Evolutionary conservation across 2,329 filamentous ascomycete species (phyloP), one percentile per base, ranked within the genome.

Genomic region (Ambrosiella beaveri): DNA sequence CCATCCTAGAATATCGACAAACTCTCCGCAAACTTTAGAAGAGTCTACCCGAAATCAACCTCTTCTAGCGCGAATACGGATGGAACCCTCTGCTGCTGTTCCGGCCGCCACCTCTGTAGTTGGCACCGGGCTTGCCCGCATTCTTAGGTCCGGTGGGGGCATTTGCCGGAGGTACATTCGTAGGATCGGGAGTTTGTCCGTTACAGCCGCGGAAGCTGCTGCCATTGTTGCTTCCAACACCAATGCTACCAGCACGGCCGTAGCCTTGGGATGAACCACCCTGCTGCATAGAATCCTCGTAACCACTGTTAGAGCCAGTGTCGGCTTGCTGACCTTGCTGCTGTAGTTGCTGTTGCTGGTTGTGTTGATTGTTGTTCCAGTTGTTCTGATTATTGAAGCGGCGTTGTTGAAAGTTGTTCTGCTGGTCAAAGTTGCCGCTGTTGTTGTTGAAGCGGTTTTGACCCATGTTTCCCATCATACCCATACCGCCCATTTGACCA

Each of bases 121-220:
- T 95, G 1, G 88, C 88, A 13, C 90, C 89, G 1, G 90, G 88
- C 67, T 85, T 86, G 35, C 90, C 90, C 0, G 90, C 88, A 66
- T 97, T 98, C 77, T 95, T 95, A 3, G 93, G 93, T 0, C 93
- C 93, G 0, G 93, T 98, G 0, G 93, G 93, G 5, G 93, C 81
- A 62, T 79, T 80, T 58, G 70, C 73, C 1, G 78, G 78, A 27
- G 72, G 71, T 19, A 71, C 71, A 61, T 79, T 76, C 27, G 70
- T 66, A 1, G 75, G 71, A 50, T 70, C 67, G 45, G 70, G 71
- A 59, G 69, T 70, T 65, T 70, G 70, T 11, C 51, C 51, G 63
- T 70, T 71, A 66, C 71, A 64, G 35, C 70, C 70, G 36, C 69
- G 67, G 45, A 65, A 64, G 39, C 64, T 64, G 39, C 67, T 63